Conservation (phyloP, 805 yeast species). For the Scheffersomyces ergatensis region DNA sequence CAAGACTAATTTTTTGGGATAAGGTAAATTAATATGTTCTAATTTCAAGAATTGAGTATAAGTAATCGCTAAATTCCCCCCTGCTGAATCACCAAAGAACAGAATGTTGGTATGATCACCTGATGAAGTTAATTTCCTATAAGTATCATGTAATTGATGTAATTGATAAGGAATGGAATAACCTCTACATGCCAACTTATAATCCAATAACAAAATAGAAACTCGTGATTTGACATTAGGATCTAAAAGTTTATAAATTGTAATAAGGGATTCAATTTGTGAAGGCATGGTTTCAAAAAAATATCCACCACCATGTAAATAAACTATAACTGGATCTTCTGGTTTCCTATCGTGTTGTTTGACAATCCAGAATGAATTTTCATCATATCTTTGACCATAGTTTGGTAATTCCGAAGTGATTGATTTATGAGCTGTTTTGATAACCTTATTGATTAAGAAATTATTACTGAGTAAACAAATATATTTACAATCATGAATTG, state of each 20-base stretch:
- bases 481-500: conserved; percentile 10
- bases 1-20: conserved; percentile 25
- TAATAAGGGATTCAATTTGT: conserved; percentile 28
- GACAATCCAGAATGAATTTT: conserved; percentile 32
- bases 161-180: conserved; percentile 31
- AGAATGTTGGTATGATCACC: conserved; percentile 26
- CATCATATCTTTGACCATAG: conserved; percentile 31
- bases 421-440: conserved; percentile 1
- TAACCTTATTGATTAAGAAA: conserved; percentile 10
- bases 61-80: conserved; percentile 34
- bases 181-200: conserved; percentile 28
- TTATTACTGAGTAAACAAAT: conserved; percentile 8
- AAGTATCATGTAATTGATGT: conserved; percentile 25
- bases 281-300: conserved; percentile 26
- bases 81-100: conserved; percentile 43
- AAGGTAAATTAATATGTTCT: conserved; percentile 9
- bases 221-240: conserved; percentile 12
- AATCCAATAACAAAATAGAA: conserved; percentile 29
- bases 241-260: conserved; percentile 25
- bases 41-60: conserved; percentile 25
- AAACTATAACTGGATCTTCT: conserved; percentile 30
- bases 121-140: conserved; percentile 13
- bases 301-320: conserved; percentile 41
- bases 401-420: conserved; percentile 16
- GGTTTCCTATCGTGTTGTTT: conserved; percentile 21